These are phyloP conservation scores for Exophiala calicioides DNA, from an alignment of 2,329 filamentous ascomycete species.

Conservation along the genomic window DNA sequence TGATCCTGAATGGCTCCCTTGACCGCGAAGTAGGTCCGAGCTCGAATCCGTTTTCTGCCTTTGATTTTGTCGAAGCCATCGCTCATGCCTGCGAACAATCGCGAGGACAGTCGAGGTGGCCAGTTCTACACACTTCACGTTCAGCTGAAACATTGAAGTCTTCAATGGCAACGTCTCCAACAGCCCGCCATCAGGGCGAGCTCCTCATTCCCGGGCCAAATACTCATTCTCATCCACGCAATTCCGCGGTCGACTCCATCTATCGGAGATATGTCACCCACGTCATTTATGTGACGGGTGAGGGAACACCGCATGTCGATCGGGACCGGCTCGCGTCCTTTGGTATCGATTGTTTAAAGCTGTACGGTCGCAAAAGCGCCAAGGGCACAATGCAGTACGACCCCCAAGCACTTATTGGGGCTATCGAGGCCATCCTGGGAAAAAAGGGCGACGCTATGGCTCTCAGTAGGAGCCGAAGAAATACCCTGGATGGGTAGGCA, in stretches of 20 bases:
- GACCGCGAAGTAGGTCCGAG: conserved; percentile 85
- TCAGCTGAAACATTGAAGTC: conserved; percentile 20
- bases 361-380: conserved; percentile 67
- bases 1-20: conserved; percentile 79
- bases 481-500: conserved; percentile 52
- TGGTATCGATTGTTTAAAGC: conserved; percentile 68
- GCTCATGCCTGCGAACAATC: conserved; percentile 72
- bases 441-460: conserved; percentile 57
- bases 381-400: conserved; percentile 70
- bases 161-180: conserved; percentile 15
- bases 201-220: conserved; percentile 15
- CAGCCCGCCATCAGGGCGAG: conserved; percentile 10
- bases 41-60: conserved; percentile 64
- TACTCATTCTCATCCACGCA: conserved; percentile 3
- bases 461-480: conserved; percentile 54
- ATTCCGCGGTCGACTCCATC: conserved; percentile 16
- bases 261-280: conserved; percentile 32
- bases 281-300: conserved; percentile 30
- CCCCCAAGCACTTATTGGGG: conserved; percentile 69
- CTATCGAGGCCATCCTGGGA: conserved; percentile 75
- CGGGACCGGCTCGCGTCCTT: conserved; percentile 22
- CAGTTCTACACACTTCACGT: conserved; percentile 12
- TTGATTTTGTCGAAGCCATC: conserved; percentile 81
- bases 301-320: conserved; percentile 29
- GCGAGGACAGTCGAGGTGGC: conserved; percentile 46